These are phyloP conservation scores for Termitomyces sp. DNA, from an alignment of 768 basidiomycete genomes.

Conservation along the genomic window DNA sequence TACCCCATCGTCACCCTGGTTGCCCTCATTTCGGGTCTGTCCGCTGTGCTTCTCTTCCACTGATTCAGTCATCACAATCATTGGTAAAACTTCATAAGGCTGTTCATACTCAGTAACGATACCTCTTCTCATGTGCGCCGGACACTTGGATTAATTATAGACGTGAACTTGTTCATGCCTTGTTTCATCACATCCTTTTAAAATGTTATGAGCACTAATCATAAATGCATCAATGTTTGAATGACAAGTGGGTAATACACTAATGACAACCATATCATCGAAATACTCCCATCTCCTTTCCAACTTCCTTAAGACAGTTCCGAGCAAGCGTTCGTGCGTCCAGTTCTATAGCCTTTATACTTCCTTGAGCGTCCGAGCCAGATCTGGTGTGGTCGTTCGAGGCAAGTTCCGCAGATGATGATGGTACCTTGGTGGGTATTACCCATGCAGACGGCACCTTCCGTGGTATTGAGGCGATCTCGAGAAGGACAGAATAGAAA, in stretches of 20 bases:
- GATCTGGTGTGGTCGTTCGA: slow-evolving; percentile 6
- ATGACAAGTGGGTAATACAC: background rate
- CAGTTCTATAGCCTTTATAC: slow-evolving; percentile 35
- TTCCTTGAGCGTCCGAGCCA: slow-evolving; percentile 5
- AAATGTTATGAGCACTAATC: background rate
- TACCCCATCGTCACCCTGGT: slow-evolving; percentile 15
- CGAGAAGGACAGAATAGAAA: slow-evolving; percentile 73
- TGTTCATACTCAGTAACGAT: background rate
- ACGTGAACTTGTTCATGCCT: background rate
- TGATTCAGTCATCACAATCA: background rate
- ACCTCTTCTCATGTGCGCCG: background rate
- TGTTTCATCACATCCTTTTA: background rate
- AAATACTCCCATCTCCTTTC: slow-evolving; percentile 63
- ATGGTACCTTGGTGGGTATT: slow-evolving; percentile 12
- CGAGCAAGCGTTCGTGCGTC: slow-evolving; percentile 65
- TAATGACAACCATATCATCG: slow-evolving; percentile 1
- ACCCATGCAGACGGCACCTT: slow-evolving; percentile 69
- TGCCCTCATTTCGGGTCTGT: slow-evolving; percentile 15
- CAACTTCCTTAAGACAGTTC: slow-evolving; percentile 63
- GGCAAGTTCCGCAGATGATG: slow-evolving; percentile 3
- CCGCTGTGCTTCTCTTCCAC: slow-evolving; percentile 18
- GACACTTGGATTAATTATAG: background rate
- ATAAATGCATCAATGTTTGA: background rate
- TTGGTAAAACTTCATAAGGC: background rate
- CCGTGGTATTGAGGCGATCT: slow-evolving; percentile 70